phyloP scores from a whole-genome alignment of 176 grass and related monocot genomes.

The Triticum monococcum region DNA sequence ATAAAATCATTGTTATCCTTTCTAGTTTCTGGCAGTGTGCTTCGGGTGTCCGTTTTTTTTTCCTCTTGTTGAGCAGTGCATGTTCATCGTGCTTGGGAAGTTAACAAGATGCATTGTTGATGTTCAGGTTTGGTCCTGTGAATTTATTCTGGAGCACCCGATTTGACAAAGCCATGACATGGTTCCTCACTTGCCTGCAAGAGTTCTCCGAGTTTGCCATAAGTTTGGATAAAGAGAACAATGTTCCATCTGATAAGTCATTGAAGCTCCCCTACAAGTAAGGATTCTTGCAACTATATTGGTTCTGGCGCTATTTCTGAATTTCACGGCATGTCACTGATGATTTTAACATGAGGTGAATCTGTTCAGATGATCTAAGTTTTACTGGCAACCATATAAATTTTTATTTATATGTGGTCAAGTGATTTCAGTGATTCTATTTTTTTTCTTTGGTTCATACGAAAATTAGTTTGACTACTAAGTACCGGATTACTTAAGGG shows the following conservation, averaged over 20 bases:
- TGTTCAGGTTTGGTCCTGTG: conserved; percentile 92
- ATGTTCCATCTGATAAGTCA: conserved; percentile 87
- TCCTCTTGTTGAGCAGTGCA: not conserved
- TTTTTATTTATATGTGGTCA: not conserved
- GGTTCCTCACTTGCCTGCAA: conserved; percentile 92
- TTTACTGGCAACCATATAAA: not conserved
- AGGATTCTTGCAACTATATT: conserved; percentile 22
- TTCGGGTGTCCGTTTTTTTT: not conserved
- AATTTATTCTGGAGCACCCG: conserved; percentile 99
- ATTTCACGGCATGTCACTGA: not conserved
- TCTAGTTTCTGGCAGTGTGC: not conserved
- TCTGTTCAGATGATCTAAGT: not conserved
- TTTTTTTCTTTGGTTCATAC: not conserved
- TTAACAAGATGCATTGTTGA: conserved; percentile 10
- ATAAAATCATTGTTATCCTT: not conserved
- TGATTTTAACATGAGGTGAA: not conserved
- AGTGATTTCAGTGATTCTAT: not conserved
- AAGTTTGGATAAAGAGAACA: conserved; percentile 82
- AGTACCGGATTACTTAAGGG: not conserved
- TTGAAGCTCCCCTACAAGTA: conserved; percentile 95
- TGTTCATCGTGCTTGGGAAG: not conserved
- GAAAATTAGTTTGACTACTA: not conserved
- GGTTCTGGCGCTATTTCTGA: not conserved
- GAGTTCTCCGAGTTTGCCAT: conserved; percentile 88
- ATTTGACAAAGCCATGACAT: conserved; percentile 98